Evolutionary conservation across 805 yeast species (phyloP), one percentile per base, ranked within the genome.

Genomic region (Candida loeiensis): DNA sequence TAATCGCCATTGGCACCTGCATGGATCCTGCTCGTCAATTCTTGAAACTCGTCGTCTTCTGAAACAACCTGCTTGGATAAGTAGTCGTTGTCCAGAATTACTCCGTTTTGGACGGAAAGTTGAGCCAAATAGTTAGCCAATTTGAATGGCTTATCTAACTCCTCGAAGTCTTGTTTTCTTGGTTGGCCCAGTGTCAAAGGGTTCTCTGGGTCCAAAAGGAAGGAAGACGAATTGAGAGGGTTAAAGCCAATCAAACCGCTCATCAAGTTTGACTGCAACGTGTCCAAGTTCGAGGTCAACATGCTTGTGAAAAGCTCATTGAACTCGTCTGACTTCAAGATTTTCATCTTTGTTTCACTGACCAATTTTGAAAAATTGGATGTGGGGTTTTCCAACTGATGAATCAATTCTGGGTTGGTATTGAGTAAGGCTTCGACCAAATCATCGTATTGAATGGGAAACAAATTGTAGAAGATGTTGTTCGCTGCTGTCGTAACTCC

Each of bases 71-170:
- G 46, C 17, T 48, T 47, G 19, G 46, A 61, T 39, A 63, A 59
- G 37, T 45, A 31, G 34, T 73, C 73, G 35, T 69, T 73, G 34
- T 74, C 73, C 40, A 55, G 51, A 54, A 83, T 63, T 12, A 71
- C 68, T 34, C 69, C 76, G 26, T 85, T 76, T 54, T 83, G 90
- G 40, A 79, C 75, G 1, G 87, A 75, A 26, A 82, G 69, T 35
- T 75, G 78, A 1, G 91, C 91, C 44, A 87, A 66, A 29, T 82
- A 69, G 19, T 79, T 76, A 2, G 95, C 95, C 39, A 87, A 69
- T 43, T 63, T 64, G 76, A 79, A 51, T 2, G 47, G 42, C 35
- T 48, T 50, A 24, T 41, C 45, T 7, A 38, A 21, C 9, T 38
- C 36, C 6, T 44, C 43, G 14, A 51, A 12, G 24, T 54, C 59